These are phyloP conservation scores for Vicia faba DNA, from an alignment of 306 rosid genomes.

Conservation along the genomic window DNA sequence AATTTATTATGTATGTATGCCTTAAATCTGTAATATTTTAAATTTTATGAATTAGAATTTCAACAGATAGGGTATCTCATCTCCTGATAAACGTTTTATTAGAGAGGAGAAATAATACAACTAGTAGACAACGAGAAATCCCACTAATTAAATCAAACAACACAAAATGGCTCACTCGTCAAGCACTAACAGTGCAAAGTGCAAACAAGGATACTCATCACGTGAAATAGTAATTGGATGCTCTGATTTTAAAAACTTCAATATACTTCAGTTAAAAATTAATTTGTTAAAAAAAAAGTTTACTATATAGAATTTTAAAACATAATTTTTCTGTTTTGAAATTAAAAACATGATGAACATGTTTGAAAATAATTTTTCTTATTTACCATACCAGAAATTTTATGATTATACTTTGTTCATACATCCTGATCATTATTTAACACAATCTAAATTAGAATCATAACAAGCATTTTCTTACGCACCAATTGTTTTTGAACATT, in stretches of 20 bases:
- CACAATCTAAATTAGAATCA: background rate
- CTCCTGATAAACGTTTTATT: background rate
- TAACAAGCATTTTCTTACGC: background rate
- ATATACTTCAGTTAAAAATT: background rate
- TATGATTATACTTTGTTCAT: background rate
- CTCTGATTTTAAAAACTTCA: constrained; percentile 5
- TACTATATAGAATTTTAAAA: background rate
- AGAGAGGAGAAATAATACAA: background rate
- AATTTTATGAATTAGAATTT: background rate
- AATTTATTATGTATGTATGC: background rate
- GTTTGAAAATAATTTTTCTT: background rate
- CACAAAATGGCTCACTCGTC: background rate
- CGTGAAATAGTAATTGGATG: background rate
- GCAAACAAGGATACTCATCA: background rate
- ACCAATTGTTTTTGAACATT: background rate
- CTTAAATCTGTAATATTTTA: constrained; percentile 12
- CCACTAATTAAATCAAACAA: background rate
- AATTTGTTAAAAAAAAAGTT: background rate
- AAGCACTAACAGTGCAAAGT: background rate
- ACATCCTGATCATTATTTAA: background rate
- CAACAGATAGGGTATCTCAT: background rate
- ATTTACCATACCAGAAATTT: background rate
- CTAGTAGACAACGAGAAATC: constrained; percentile 3
- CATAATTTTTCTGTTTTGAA: background rate
- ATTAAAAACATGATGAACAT: background rate